Percentiles rank a stretch among this genome's conserved stretches.
phyloP scores from a whole-genome alignment of 2,329 filamentous ascomycete genomes.

The Claviceps purpurea region DNA sequence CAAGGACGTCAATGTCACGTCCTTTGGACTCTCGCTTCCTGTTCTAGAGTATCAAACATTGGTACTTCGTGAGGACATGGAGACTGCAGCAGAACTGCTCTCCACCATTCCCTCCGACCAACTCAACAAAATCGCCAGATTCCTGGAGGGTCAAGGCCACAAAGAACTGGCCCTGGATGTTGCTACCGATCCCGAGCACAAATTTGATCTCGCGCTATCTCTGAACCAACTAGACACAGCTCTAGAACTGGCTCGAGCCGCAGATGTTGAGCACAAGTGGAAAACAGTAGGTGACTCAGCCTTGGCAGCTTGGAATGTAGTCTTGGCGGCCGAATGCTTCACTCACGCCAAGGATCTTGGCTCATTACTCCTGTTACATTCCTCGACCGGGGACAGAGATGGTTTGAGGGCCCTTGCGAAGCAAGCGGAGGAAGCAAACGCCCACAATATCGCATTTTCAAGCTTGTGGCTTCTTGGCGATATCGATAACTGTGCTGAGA shows the following conservation, averaged over 20 bases:
- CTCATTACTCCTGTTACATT: conserved; percentile 76
- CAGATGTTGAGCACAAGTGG: conserved; percentile 93
- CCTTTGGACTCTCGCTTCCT: conserved; percentile 78
- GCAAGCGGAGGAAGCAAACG: conserved; percentile 62
- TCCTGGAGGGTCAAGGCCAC: conserved; percentile 92
- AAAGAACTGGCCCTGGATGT: conserved; percentile 93
- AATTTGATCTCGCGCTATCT: conserved; percentile 80
- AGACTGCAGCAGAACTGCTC: conserved; percentile 76
- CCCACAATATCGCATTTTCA: conserved; percentile 88
- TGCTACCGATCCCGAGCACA: conserved; percentile 88
- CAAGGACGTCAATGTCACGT: conserved; percentile 87
- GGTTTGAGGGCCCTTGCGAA: conserved; percentile 60
- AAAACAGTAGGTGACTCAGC: conserved; percentile 93
- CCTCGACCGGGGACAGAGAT: conserved; percentile 64
- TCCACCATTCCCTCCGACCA: conserved; percentile 78
- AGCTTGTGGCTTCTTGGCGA: conserved; percentile 81
- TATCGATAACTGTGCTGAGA: conserved; percentile 64
- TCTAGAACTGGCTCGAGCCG: conserved; percentile 66
- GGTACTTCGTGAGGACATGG: conserved; percentile 86
- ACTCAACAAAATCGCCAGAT: conserved; percentile 95
- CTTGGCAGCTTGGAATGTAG: conserved; percentile 72
- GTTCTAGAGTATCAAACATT: conserved; percentile 96
- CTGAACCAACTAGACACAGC: conserved; percentile 78
- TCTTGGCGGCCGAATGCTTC: conserved; percentile 86
- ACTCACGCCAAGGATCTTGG: conserved; percentile 80